Base-by-base conservation (phyloP, 176 grass and related monocot genomes). In the Panicum miliaceum region DNA sequence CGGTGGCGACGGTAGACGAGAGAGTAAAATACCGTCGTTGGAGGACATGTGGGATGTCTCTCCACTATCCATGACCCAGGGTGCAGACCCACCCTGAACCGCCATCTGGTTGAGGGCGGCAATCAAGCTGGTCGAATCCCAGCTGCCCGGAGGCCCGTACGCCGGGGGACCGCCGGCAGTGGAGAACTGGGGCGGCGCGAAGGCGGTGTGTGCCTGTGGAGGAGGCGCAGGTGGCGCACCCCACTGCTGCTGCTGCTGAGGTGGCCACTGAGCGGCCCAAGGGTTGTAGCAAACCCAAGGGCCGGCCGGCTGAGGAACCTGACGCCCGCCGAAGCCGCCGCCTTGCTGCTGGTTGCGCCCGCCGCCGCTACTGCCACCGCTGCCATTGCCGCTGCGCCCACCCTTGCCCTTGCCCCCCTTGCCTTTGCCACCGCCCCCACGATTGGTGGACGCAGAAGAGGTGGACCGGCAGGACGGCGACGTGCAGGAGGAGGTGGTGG, bases 401-500 rank as follows among this genome's bases (percentile, higher is more conserved):
- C 60, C 61, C 43, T 46, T 46, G 43, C 43, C 43, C 43, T 46
- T 46, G 43, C 43, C 43, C 1, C 58, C 58, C 2, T 34, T 64
- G 4, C 62, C 62, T 5, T 35, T 41, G 36, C 2, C 0, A 8
- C 20, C 0, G 73, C 20, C 19, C 3, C 36, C 20, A 6, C 46
- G 23, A 18, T 10, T 12, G 11, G 1, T 64, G 61, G 22, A 2
- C 2, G 12, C 1, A 0, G 0, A 8, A 5, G 6, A 8, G 53
- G 20, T 59, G 56, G 56, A 25, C 7, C 2, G 26, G 60, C 26
- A 32, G 5, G 27, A 18, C 1, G 3, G 12, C 6, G 13, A 7
- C 5, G 22, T 1, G 1, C 12, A 13, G 12, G 22, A 42, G 2
- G 36, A 0, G 1, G 12, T 0, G 0, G 3, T 0, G 3, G 12